A percentile compares a stretch with the other conserved stretches of the same genome.
These are phyloP conservation scores for Ceriops decandra DNA, from an alignment of 345 rosid species.

Conservation along the genomic window DNA sequence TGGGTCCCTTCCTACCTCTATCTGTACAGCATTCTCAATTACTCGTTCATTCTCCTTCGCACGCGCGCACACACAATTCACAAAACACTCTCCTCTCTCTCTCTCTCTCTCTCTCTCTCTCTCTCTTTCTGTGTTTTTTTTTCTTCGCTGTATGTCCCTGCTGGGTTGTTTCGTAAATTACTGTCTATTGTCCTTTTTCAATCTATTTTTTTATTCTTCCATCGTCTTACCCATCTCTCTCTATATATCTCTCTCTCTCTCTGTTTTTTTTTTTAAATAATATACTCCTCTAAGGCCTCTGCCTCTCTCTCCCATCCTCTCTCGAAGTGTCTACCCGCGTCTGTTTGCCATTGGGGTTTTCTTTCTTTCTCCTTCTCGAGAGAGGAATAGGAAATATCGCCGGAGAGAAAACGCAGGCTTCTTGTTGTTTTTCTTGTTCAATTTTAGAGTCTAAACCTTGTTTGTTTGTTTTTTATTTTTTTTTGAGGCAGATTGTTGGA, in stretches of 20 bases:
- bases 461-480: background rate
- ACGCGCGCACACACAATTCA: too few relatives aligned
- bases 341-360: conserved; percentile 8
- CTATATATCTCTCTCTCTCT: background rate
- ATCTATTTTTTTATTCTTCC: background rate
- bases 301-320: too few relatives aligned
- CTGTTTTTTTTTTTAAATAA: too few relatives aligned
- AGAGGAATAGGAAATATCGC: conserved; percentile 15
- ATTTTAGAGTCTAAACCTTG: conserved; percentile 1
- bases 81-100: background rate
- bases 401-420: conserved; percentile 3
- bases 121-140: background rate
- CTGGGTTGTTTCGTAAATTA: conserved; percentile 30
- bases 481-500: conserved; percentile 20
- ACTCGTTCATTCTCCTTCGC: too few relatives aligned
- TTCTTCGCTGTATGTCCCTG: background rate
- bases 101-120: conserved; percentile 3
- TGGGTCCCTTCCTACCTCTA: too few relatives aligned
- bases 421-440: background rate
- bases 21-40: too few relatives aligned
- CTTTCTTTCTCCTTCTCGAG: conserved; percentile 21
- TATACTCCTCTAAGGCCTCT: too few relatives aligned
- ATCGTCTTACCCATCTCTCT: conserved; percentile 15
- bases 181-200: conserved; percentile 19
- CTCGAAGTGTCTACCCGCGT: background rate